These are phyloP conservation scores for Rhododendron henanense DNA, from an alignment of 148 eudicot genomes.

Conservation along the genomic window DNA sequence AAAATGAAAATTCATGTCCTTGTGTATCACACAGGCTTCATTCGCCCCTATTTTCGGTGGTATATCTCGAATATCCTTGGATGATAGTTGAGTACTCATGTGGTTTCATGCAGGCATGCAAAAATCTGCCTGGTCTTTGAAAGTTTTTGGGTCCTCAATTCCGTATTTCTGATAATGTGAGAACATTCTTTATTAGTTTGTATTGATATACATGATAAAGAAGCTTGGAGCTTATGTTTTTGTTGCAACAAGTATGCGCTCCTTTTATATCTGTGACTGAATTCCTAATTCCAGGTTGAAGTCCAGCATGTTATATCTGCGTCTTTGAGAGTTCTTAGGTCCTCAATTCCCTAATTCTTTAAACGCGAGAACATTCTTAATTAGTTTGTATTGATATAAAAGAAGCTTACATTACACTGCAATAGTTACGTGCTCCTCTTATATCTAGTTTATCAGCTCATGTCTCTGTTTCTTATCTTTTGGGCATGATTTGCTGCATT, in stretches of 20 bases:
- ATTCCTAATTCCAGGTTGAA: background rate
- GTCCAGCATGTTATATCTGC: background rate
- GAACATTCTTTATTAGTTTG: background rate
- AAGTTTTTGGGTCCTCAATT: background rate
- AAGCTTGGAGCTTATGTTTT: background rate
- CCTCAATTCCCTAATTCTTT: background rate
- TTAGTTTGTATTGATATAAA: constrained; percentile 1
- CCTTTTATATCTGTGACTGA: background rate
- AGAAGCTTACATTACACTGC: background rate
- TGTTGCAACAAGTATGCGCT: background rate
- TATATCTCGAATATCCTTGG: background rate
- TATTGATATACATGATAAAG: background rate
- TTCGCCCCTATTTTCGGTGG: background rate
- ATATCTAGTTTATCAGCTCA: background rate
- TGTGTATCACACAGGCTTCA: background rate
- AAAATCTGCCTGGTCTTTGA: background rate
- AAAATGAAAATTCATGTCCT: constrained; percentile 14
- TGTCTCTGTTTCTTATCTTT: background rate
- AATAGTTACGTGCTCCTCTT: background rate
- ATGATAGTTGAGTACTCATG: background rate
- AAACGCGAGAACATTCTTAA: background rate
- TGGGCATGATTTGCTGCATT: background rate
- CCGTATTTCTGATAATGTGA: background rate
- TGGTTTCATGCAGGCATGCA: background rate
- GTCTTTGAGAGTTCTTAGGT: background rate